phyloP scores from a whole-genome alignment of 2,329 filamentous ascomycete species.

The Escovopsis sp. region DNA sequence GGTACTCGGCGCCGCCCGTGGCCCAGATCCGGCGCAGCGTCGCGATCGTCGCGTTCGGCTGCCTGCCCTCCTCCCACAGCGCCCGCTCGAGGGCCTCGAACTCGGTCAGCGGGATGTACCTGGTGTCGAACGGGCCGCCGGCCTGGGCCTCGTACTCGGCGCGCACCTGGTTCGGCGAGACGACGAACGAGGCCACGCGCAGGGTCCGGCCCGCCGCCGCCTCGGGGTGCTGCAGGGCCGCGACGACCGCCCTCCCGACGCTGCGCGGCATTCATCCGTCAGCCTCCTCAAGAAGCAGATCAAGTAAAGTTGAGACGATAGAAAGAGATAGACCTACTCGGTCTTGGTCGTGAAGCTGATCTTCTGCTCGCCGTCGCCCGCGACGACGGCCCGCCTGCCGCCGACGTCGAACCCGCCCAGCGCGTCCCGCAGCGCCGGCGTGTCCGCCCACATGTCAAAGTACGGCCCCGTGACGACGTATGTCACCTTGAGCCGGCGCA shows the following conservation, averaged over 20 bases:
- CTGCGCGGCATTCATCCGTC: constrained; percentile 18
- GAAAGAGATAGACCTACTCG: constrained; percentile 35
- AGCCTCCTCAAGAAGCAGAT: background rate
- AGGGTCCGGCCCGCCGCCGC: constrained; percentile 40
- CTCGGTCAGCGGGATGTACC: constrained; percentile 30
- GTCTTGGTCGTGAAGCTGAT: constrained; percentile 57
- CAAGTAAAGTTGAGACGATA: no score
- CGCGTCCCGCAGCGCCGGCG: background rate
- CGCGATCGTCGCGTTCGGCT: constrained; percentile 35
- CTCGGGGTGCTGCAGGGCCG: constrained; percentile 42
- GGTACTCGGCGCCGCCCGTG: constrained; percentile 56
- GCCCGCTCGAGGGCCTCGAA: constrained; percentile 43
- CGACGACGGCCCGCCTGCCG: constrained; percentile 41
- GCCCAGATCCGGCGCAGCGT: constrained; percentile 60
- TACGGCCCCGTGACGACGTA: constrained; percentile 60
- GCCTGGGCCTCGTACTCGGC: constrained; percentile 56
- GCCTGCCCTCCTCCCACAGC: constrained; percentile 35
- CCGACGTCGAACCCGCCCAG: constrained; percentile 44
- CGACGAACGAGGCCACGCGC: constrained; percentile 57
- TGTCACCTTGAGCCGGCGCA: constrained; percentile 42
- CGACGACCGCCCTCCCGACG: constrained; percentile 51
- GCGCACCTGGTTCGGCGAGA: constrained; percentile 46
- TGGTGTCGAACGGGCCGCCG: constrained; percentile 27
- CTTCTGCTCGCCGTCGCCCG: constrained; percentile 45
- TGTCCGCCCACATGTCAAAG: constrained; percentile 36